Conservation (phyloP, 2,329 filamentous ascomycete species). For the Cryphonectria japonica region DNA sequence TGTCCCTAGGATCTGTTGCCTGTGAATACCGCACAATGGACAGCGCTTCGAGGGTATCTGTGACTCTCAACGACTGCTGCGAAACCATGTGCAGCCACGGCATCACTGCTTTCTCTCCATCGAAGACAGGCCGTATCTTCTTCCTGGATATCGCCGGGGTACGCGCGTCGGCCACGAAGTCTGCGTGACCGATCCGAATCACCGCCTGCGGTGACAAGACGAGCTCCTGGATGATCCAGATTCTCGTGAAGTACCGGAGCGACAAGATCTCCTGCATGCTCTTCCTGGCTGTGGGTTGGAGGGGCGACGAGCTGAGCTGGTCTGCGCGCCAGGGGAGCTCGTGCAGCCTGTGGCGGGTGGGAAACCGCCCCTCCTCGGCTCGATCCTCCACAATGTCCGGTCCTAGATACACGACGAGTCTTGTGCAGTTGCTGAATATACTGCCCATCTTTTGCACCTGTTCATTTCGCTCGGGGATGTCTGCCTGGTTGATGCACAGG, state of each 20-base stretch:
- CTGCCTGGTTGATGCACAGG: constrained; percentile 34
- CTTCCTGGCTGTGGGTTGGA: neutral
- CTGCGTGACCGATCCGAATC: neutral
- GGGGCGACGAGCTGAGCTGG: neutral
- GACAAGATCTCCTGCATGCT: neutral
- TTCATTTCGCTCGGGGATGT: constrained; percentile 27
- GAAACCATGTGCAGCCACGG: neutral
- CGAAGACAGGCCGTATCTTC: neutral
- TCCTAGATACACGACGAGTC: neutral
- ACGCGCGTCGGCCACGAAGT: neutral
- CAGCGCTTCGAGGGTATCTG: neutral
- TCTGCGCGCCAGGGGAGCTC: neutral
- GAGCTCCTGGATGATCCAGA: constrained; percentile 20
- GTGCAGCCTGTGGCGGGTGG: neutral
- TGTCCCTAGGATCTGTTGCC: neutral
- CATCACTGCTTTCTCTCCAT: neutral
- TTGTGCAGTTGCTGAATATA: neutral
- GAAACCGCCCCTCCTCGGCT: neutral
- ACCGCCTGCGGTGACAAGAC: neutral
- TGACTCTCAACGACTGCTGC: neutral
- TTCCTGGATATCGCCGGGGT: neutral
- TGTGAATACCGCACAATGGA: neutral
- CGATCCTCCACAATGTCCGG: neutral
- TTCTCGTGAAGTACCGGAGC: constrained; percentile 1
- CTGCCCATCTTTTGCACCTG: constrained; percentile 35